phyloP scores from a whole-genome alignment of 345 rosid genomes.

The Eucalyptus paniculata region DNA sequence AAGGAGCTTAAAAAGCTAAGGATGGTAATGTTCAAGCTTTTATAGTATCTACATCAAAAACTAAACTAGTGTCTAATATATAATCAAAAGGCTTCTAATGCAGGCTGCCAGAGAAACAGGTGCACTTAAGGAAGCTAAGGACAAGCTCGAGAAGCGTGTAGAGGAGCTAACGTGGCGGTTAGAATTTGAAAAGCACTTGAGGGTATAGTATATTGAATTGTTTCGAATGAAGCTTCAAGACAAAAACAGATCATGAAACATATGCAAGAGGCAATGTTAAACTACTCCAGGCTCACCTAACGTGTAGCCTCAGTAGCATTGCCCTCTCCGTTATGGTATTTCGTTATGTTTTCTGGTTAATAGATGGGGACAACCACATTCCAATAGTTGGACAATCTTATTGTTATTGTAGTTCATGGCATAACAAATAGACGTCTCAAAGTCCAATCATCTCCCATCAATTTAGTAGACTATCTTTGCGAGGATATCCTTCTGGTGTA shows the following conservation, averaged over 20 bases:
- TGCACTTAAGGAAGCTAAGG: conserved; percentile 98
- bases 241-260: conserved; percentile 25
- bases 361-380: neutral
- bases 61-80: neutral
- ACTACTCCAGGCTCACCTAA: neutral
- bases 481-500: neutral
- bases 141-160: conserved; percentile 94
- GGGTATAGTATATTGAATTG: conserved; percentile 28
- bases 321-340: neutral
- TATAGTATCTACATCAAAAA: neutral
- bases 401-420: neutral
- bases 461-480: neutral
- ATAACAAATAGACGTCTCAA: neutral
- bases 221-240: conserved; percentile 43
- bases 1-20: conserved; percentile 82
- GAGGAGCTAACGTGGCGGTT: conserved; percentile 96
- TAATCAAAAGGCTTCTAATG: conserved; percentile 29
- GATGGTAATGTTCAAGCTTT: conserved; percentile 41
- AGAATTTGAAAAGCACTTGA: conserved; percentile 87
- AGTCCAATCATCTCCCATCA: neutral
- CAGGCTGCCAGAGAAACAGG: conserved; percentile 97
- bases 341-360: neutral
- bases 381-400: neutral
- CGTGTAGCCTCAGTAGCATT: neutral
- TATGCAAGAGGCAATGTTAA: conserved; percentile 14